Percentiles rank a stretch among this genome's conserved stretches.
phyloP scores from a whole-genome alignment of 2,329 filamentous ascomycete species.

The Diplodia scrobiculata region DNA sequence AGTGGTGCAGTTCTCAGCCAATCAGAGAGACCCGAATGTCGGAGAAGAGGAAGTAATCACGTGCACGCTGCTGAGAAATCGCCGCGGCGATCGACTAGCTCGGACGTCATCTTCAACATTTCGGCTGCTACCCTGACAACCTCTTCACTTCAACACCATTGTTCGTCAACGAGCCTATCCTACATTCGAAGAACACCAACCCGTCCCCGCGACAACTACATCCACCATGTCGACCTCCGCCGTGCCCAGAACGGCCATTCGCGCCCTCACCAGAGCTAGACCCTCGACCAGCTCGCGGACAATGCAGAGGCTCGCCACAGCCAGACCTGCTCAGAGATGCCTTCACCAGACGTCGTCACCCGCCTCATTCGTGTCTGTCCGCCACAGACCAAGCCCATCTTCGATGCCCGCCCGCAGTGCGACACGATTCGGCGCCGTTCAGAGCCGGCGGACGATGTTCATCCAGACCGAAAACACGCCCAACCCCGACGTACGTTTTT shows the following conservation, averaged over 20 bases:
- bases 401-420: conserved; percentile 34
- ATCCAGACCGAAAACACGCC: conserved; percentile 96
- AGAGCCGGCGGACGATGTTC: conserved; percentile 73
- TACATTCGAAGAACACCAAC: background rate
- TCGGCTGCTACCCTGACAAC: conserved; percentile 1
- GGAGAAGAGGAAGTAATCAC: conserved; percentile 15
- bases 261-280: conserved; percentile 37
- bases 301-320: conserved; percentile 32
- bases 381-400: conserved; percentile 39
- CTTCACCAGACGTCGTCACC: conserved; percentile 40
- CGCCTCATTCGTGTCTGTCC: conserved; percentile 39
- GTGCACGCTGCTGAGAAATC: conserved; percentile 28
- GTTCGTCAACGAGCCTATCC: background rate
- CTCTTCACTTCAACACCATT: conserved; percentile 1
- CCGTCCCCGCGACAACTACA: background rate
- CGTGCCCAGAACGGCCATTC: conserved; percentile 38
- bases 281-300: conserved; percentile 34
- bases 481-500: conserved; percentile 70
- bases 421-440: conserved; percentile 2
- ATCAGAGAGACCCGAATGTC: conserved; percentile 9
- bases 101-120: conserved; percentile 19
- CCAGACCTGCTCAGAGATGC: conserved; percentile 39
- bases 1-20: background rate
- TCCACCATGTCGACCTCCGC: conserved; percentile 38
- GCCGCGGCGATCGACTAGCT: background rate